phyloP scores from a whole-genome alignment of 352 stramenopile genomes.

The Globisporangium nunn region DNA sequence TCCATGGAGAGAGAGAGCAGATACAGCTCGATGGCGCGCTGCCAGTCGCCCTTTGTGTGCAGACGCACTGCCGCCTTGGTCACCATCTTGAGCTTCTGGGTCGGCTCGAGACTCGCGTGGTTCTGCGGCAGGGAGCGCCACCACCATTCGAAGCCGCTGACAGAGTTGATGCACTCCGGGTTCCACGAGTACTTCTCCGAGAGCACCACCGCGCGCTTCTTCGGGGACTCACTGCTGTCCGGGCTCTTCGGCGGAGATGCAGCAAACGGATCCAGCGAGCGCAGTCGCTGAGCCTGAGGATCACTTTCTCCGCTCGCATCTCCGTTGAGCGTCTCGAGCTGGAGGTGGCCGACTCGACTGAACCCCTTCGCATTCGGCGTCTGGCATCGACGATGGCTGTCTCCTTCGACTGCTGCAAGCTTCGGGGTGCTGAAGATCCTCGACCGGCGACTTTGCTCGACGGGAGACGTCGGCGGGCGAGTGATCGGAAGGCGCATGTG shows the following conservation, averaged over 20 bases:
- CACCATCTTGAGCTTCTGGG: conserved; percentile 76
- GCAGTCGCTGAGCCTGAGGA: conserved; percentile 1
- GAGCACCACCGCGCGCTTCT: conserved; percentile 24
- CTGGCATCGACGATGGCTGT: conserved; percentile 34
- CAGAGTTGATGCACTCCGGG: conserved; percentile 65
- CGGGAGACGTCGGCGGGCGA: conserved; percentile 32
- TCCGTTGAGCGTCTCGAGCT: conserved; percentile 1
- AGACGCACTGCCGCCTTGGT: conserved; percentile 65
- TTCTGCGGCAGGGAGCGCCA: conserved; percentile 65
- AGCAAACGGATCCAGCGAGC: conserved; percentile 21
- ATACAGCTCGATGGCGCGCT: conserved; percentile 67
- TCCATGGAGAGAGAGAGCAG: conserved; percentile 47
- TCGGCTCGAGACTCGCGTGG: conserved; percentile 50
- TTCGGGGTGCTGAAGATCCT: conserved; percentile 63
- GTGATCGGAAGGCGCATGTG: conserved; percentile 34
- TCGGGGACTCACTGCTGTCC: conserved; percentile 10
- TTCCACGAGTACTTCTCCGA: conserved; percentile 70
- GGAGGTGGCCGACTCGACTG: not conserved
- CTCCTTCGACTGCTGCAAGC: conserved; percentile 38
- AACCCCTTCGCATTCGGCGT: conserved; percentile 39
- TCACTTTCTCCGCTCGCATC: not conserved
- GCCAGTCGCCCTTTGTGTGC: conserved; percentile 54
- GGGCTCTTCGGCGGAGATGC: conserved; percentile 30
- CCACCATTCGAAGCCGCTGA: conserved; percentile 78
- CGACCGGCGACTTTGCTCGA: conserved; percentile 37